Evolutionary conservation across 164 flowering plant genomes (phyloP).

Genomic region (Cinnamomum chago): DNA sequence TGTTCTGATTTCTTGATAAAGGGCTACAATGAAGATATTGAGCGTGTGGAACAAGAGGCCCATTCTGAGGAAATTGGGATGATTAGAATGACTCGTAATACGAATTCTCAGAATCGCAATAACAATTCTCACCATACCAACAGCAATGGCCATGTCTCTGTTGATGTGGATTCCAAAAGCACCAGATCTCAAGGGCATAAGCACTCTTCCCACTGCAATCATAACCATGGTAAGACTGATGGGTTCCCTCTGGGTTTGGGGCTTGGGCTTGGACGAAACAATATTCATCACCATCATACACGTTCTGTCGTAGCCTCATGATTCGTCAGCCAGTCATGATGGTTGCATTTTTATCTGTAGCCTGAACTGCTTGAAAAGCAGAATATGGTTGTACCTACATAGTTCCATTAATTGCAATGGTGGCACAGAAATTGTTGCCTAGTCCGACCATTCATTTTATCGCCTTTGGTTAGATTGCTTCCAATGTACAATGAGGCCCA

Average conservation of each 20-base stretch:
- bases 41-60: conserved; percentile 34
- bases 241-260: conserved; percentile 65
- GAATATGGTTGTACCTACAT: neutral
- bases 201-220: conserved; percentile 71
- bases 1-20: conserved; percentile 81
- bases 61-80: conserved; percentile 57
- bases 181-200: conserved; percentile 40
- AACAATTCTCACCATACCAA: conserved; percentile 44
- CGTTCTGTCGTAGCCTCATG: conserved; percentile 46
- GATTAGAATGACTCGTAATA: conserved; percentile 47
- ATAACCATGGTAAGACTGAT: conserved; percentile 31
- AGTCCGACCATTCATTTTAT: too few relatives aligned
- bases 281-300: conserved; percentile 1
- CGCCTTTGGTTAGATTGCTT: too few relatives aligned
- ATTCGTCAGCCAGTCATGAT: conserved; percentile 5
- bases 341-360: neutral
- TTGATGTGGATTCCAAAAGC: conserved; percentile 37
- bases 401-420: neutral
- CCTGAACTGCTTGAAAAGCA: neutral
- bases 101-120: conserved; percentile 47
- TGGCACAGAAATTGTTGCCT: too few relatives aligned
- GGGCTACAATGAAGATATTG: conserved; percentile 83
- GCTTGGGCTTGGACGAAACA: conserved; percentile 59
- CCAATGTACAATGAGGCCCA: too few relatives aligned
- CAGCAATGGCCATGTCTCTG: conserved; percentile 50